Base-by-base conservation (phyloP, 2,329 filamentous ascomycete genomes). In the Nigrospora oryzae region DNA sequence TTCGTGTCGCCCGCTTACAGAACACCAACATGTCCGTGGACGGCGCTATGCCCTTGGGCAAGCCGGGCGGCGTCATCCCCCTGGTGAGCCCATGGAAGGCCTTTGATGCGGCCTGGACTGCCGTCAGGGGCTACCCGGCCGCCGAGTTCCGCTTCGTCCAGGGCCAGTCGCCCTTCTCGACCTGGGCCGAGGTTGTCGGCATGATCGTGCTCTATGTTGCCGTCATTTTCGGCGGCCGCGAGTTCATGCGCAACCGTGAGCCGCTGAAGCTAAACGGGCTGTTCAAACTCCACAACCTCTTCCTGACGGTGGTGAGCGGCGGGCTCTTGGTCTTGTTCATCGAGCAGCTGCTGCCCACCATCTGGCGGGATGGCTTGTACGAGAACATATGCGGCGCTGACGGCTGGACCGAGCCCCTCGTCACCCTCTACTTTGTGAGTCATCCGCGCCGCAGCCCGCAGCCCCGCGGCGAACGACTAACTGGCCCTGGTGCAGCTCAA, bases 221-320 rank as follows among this genome's bases (percentile, higher is more conserved):
- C 53, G 73, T 95, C 69, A 89, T 96, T 61, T 93, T 96, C 54
- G 89, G 89, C 51, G 91, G 91, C 47, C 81, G 90, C 53, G 87
- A 94, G 68, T 61, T 90, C 56, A 96, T 97, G 91, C 87, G 86
- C 68, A 83, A 85, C 61, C 80, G 87, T 52, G 75, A 83, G 62
- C 76, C 91, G n/a, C 83, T 93, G 70, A 86, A 91, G 75, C 79
- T 96, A 61, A 93, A 87, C 72, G 73, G 77, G 17, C 73, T 91
- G 46, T 96, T 96, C 77, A 87, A 95, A 72, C 77, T 95, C 62
- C 91, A 97, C 79, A 97, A 97, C 76, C 82, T 96, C 57, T 81
- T 89, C 70, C 73, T 97, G 61, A 96, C 91, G 23, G 68, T 79
- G 53, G 86, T 95, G 70, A 93, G 87, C 63, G 85, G 71, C 49